Evolutionary conservation across 192 early-diverging fungal genomes (phyloP), one percentile per base, ranked within the genome.

Genomic region (Mortierella claussenii): DNA sequence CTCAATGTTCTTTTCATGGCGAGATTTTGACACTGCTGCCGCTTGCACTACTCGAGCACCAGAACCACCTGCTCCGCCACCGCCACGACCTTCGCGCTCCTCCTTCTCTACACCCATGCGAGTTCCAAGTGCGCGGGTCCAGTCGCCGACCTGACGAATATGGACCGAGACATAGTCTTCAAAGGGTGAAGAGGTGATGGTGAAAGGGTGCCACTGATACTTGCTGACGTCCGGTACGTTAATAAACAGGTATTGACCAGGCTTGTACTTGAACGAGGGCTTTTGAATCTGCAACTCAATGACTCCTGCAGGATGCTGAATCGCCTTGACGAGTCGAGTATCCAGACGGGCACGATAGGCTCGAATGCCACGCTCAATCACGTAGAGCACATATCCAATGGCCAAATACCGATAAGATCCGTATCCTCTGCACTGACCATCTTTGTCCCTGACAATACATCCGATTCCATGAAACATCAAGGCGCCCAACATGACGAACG

Each of bases 181-280:
- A 75, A 75, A 78, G 24, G 81, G 81, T 9, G 81, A 78, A 1
- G 76, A 79, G 0, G 81, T 82, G 45, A 82, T 82, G 0, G 90
- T 92, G 54, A 93, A 89, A 10, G 93, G 90, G 59, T 94, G 93
- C 90, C 88, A 95, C 76, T 95, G 89, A 26, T 85, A 76, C 17
- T 66, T 66, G 34, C 89, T 88, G 2, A 93, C 61, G 4, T 86
- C 80, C 0, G 93, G 93, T 17, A 89, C 81, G 68, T 85, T 85
- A 40, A 95, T 57, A 33, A 88, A 91, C 50, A 95, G 69, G 79
- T 90, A 94, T 75, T 95, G 92, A 31, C 92, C 92, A 54, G 81
- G 68, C 48, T 79, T 82, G 59, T 85, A 83, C 51, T 63, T 65
- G 61, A 80, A 74, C 26, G 82, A 69, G 51, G 75, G 68, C 49